phyloP scores from a whole-genome alignment of 306 rosid genomes.

The Abrus pulchellus region DNA sequence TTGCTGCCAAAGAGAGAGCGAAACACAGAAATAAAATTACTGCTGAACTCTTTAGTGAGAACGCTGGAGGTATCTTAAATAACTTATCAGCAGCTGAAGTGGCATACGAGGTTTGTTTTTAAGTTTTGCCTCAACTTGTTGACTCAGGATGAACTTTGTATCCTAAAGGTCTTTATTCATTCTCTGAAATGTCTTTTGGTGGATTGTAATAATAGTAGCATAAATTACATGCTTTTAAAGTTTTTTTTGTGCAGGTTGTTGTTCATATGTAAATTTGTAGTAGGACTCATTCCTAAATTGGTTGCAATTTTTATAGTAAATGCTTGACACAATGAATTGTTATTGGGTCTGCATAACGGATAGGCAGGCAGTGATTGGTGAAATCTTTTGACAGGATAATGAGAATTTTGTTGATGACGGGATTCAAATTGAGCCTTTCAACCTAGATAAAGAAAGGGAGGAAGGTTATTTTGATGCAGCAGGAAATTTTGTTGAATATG shows the following conservation, averaged over 20 bases:
- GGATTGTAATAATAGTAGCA: background rate
- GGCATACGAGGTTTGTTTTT: slow-evolving; percentile 63
- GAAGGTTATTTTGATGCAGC: slow-evolving; percentile 90
- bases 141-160: background rate
- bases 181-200: slow-evolving; percentile 19
- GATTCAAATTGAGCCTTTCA: slow-evolving; percentile 91
- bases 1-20: slow-evolving; percentile 78
- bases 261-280: slow-evolving; percentile 13
- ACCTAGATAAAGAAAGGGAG: slow-evolving; percentile 87
- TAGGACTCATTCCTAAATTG: slow-evolving; percentile 42
- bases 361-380: slow-evolving; percentile 59
- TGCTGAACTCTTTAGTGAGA: slow-evolving; percentile 64
- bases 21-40: slow-evolving; percentile 65
- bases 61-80: slow-evolving; percentile 52
- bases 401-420: slow-evolving; percentile 81
- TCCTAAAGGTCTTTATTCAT: background rate
- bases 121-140: slow-evolving; percentile 5
- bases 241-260: slow-evolving; percentile 14
- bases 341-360: slow-evolving; percentile 53
- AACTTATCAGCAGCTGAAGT: slow-evolving; percentile 69
- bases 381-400: slow-evolving; percentile 66
- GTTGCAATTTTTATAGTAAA: slow-evolving; percentile 40
- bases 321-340: slow-evolving; percentile 50
- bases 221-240: slow-evolving; percentile 26
- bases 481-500: slow-evolving; percentile 88